Evolutionary conservation across 345 rosid species (phyloP).

Genomic region (Gynandropsis gynandra): DNA sequence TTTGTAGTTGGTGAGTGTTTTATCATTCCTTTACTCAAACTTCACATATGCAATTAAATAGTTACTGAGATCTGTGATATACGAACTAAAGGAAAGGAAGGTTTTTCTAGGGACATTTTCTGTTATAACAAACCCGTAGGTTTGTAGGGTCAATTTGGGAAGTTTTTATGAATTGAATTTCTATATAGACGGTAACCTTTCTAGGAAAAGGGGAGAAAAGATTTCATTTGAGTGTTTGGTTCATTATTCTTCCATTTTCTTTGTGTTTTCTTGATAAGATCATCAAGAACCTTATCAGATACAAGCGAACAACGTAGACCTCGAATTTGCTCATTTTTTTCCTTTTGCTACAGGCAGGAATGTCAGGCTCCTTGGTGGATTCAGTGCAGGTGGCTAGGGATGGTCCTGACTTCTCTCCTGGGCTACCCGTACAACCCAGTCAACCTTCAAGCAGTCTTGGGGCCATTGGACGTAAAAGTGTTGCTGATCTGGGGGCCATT

Average conservation of each 20-base stretch:
- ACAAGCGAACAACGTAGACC: conserved; percentile 5
- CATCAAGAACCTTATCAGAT: too few relatives aligned
- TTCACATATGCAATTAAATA: conserved; percentile 23
- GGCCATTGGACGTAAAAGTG: conserved; percentile 82
- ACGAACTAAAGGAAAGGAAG: too few relatives aligned
- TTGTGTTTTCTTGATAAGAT: too few relatives aligned
- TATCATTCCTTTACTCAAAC: conserved; percentile 25
- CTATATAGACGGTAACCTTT: too few relatives aligned
- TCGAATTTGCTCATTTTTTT: background rate
- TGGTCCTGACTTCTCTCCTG: conserved; percentile 71
- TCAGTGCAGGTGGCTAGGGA: conserved; percentile 53
- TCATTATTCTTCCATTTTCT: too few relatives aligned
- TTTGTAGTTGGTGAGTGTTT: conserved; percentile 23
- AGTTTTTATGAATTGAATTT: too few relatives aligned
- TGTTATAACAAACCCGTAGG: too few relatives aligned
- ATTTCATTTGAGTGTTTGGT: too few relatives aligned
- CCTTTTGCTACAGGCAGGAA: conserved; percentile 44
- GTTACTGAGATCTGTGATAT: conserved; percentile 11
- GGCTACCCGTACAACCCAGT: conserved; percentile 66
- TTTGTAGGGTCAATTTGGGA: too few relatives aligned
- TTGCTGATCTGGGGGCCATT: conserved; percentile 72
- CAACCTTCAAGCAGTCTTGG: conserved; percentile 72
- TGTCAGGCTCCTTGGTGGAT: conserved; percentile 57
- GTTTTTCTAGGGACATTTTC: too few relatives aligned
- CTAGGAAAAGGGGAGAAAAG: too few relatives aligned